Conservation (phyloP, 2,329 filamentous ascomycete genomes). For the Fusarium staphyleae region DNA sequence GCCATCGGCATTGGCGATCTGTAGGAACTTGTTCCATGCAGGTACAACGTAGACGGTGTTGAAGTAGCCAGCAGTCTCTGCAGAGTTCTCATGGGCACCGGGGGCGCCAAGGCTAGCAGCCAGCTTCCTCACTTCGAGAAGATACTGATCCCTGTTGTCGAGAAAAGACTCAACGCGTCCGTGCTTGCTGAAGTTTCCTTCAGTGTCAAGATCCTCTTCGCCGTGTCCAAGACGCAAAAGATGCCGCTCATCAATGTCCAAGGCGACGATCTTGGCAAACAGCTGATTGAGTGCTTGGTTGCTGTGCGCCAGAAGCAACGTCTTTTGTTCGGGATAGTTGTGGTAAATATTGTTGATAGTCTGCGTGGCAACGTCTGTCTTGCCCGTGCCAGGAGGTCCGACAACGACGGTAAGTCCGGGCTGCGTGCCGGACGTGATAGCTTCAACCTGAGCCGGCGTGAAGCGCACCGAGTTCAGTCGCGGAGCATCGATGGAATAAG, state of each 20-base stretch:
- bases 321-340: constrained; percentile 93
- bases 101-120: constrained; percentile 85
- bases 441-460: constrained; percentile 88
- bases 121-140: constrained; percentile 85
- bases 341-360: constrained; percentile 99
- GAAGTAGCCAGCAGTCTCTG: constrained; percentile 97
- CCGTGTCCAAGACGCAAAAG: constrained; percentile 91
- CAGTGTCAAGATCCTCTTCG: constrained; percentile 89
- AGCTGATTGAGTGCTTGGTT: constrained; percentile 98
- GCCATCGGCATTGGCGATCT: constrained; percentile 60
- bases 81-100: constrained; percentile 94
- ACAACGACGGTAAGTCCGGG: constrained; percentile 93
- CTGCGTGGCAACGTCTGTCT: constrained; percentile 98
- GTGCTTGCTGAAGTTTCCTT: constrained; percentile 89
- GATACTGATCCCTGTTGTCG: constrained; percentile 79
- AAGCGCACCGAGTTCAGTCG: constrained; percentile 86
- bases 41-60: constrained; percentile 90
- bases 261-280: constrained; percentile 95
- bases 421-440: constrained; percentile 91
- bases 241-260: constrained; percentile 96
- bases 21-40: constrained; percentile 84
- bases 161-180: constrained; percentile 95
- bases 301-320: constrained; percentile 91
- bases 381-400: constrained; percentile 94
- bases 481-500: constrained; percentile 84